These are phyloP conservation scores for Leccinum uliginosum DNA, from an alignment of 768 basidiomycete genomes.

Conservation along the genomic window DNA sequence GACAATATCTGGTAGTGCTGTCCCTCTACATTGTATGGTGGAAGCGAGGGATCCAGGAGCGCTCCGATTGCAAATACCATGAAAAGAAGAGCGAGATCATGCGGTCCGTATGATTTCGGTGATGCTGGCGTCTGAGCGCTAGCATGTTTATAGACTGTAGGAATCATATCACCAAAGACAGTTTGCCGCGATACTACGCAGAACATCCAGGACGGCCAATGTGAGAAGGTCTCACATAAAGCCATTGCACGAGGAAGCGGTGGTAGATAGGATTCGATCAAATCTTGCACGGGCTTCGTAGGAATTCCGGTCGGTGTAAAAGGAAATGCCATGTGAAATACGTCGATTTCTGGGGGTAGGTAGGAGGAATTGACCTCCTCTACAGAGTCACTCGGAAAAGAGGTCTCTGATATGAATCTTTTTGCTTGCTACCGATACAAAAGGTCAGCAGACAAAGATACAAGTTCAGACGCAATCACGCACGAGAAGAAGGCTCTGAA, in stretches of 20 bases:
- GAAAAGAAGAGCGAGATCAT: conserved; percentile 47
- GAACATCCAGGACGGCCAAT: conserved; percentile 50
- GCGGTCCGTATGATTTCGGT: conserved; percentile 37
- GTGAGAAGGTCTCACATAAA: conserved; percentile 44
- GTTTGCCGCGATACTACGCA: conserved; percentile 44
- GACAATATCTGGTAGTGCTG: conserved; percentile 49
- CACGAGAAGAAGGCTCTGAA: conserved; percentile 42
- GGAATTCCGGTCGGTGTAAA: conserved; percentile 38
- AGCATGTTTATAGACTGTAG: conserved; percentile 35
- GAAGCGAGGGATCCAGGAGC: conserved; percentile 42
- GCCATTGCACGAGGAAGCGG: conserved; percentile 37
- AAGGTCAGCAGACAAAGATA: neutral
- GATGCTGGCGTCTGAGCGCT: neutral
- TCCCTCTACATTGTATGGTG: conserved; percentile 47
- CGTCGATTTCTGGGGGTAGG: conserved; percentile 41
- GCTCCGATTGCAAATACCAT: conserved; percentile 46
- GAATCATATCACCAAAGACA: conserved; percentile 42
- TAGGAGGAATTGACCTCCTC: conserved; percentile 42
- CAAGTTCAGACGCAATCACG: conserved; percentile 9
- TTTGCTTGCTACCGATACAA: conserved; percentile 11
- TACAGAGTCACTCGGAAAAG: conserved; percentile 11
- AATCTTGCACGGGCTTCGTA: conserved; percentile 30
- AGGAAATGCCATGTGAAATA: conserved; percentile 43
- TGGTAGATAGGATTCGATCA: conserved; percentile 46
- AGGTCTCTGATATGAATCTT: conserved; percentile 1